Percentiles rank a stretch among this genome's conserved stretches.
phyloP scores from a whole-genome alignment of 495 filamentous ascomycete genomes.

The Aspergillus saccharolyticus region DNA sequence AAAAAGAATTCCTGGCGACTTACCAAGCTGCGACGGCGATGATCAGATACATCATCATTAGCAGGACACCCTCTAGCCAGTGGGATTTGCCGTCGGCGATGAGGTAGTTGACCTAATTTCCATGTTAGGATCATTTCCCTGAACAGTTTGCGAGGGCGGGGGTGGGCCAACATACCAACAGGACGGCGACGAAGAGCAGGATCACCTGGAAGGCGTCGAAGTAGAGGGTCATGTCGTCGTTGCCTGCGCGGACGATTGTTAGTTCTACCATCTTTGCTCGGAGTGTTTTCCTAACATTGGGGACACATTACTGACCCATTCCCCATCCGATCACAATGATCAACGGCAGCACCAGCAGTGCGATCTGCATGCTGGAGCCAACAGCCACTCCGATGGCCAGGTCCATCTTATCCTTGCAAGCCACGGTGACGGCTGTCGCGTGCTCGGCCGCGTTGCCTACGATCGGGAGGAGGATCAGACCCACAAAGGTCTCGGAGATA shows the following conservation, averaged over 20 bases:
- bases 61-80: slow-evolving; percentile 69
- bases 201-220: slow-evolving; percentile 82
- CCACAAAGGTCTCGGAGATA: slow-evolving; percentile 72
- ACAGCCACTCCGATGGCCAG: slow-evolving; percentile 79
- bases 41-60: slow-evolving; percentile 70
- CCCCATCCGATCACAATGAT: slow-evolving; percentile 79
- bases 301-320: slow-evolving; percentile 60
- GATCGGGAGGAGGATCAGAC: slow-evolving; percentile 81
- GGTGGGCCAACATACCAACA: slow-evolving; percentile 42
- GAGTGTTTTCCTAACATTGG: too few relatives aligned
- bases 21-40: slow-evolving; percentile 59
- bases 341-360: slow-evolving; percentile 71
- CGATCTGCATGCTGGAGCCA: slow-evolving; percentile 83
- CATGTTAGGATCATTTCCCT: background rate
- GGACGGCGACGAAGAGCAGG: slow-evolving; percentile 69
- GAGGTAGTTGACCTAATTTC: slow-evolving; percentile 70
- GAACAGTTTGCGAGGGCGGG: too few relatives aligned
- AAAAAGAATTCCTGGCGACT: slow-evolving; percentile 9
- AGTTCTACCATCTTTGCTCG: too few relatives aligned
- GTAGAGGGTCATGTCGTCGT: slow-evolving; percentile 52
- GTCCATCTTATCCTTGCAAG: slow-evolving; percentile 89
- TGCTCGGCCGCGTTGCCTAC: slow-evolving; percentile 88
- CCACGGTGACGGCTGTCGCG: slow-evolving; percentile 80
- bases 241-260: slow-evolving; percentile 17
- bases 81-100: slow-evolving; percentile 60